Base-by-base conservation (phyloP, 2,329 filamentous ascomycete genomes). In the Sporothrix pallida region DNA sequence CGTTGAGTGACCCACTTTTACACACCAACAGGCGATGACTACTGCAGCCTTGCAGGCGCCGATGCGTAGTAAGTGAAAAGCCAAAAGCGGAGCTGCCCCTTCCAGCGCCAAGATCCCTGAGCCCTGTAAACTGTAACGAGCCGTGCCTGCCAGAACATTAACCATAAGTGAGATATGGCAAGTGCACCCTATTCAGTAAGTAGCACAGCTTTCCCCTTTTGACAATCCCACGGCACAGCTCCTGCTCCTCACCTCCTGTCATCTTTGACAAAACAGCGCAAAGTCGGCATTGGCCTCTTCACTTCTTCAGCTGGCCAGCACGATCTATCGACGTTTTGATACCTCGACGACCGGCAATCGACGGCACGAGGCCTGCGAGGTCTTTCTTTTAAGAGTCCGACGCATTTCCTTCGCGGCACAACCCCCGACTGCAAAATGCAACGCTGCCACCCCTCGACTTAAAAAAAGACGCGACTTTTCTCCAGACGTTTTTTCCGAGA, bases 101-200 rank as follows among this genome's bases (percentile, higher is more conserved):
- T 44, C 52, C 52, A 56, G 31, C 20, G 52, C 68, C 68, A 58
- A 56, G 68, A 58, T n/a, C 68, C 68, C 48, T 54, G 67, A 5
- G 31, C 31, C 31, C 31, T 37, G 31, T 37, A 37, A 37, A 37
- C 31, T 42, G n/a, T n/a, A 8, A 56, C 67, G 48, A 58, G 50
- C 65, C 48, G 46, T 69, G 26, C 65, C 65, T 42, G 48, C 63
- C 62, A 31, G 31, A 31, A 31, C 31, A 37, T 37, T 37, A 37
- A 37, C 31, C 31, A 37, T 37, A 37, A 37, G 31, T 37, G 31
- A 37, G 31, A 37, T 37, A 37, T 3, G 31, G 31, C 31, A 37
- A 37, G 31, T 37, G 31, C 31, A 7, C 7, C 5, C n/a, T n/a
- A n/a, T 20, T n/a, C 17, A 5, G 23, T 20, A 23, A n/a, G 26